Percentiles rank a stretch among this genome's conserved stretches.
These are phyloP conservation scores for Chalara sp. DNA, from an alignment of 2,329 filamentous ascomycete species.

Conservation along the genomic window DNA sequence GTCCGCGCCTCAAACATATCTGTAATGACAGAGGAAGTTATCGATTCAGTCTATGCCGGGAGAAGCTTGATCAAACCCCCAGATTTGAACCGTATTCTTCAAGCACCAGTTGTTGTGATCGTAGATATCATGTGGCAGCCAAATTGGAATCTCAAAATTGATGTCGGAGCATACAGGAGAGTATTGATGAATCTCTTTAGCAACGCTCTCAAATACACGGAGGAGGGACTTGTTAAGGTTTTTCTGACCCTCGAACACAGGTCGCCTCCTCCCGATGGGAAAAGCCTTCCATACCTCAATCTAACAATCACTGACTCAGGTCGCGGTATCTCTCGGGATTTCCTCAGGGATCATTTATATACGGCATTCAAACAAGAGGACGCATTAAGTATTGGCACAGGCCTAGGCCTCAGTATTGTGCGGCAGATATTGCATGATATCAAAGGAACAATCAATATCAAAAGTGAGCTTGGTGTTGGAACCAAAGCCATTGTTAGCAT, in stretches of 20 bases:
- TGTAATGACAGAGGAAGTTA: conserved; percentile 24
- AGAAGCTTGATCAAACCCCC: conserved; percentile 15
- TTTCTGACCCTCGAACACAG: conserved; percentile 21
- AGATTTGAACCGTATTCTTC: conserved; percentile 27
- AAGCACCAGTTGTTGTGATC: conserved; percentile 31
- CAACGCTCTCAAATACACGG: conserved; percentile 56
- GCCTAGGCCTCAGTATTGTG: conserved; percentile 57
- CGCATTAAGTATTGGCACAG: conserved; percentile 50
- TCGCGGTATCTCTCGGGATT: conserved; percentile 54
- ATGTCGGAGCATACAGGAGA: conserved; percentile 42
- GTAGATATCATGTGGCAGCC: conserved; percentile 27
- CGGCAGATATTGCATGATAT: conserved; percentile 52
- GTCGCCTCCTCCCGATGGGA: not conserved
- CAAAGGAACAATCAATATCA: conserved; percentile 51
- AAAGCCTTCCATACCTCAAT: conserved; percentile 3
- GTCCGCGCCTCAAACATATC: conserved; percentile 15
- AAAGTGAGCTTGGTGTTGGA: conserved; percentile 43
- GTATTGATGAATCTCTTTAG: conserved; percentile 56
- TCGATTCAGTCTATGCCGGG: conserved; percentile 25
- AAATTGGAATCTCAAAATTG: conserved; percentile 44
- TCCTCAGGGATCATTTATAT: conserved; percentile 49
- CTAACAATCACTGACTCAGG: conserved; percentile 54
- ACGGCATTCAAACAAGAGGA: conserved; percentile 58
- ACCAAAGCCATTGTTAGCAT: conserved; percentile 46
- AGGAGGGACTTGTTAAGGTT: conserved; percentile 41